Conservation (phyloP, 352 stramenopile species). For the Phytophthora colocasiae region DNA sequence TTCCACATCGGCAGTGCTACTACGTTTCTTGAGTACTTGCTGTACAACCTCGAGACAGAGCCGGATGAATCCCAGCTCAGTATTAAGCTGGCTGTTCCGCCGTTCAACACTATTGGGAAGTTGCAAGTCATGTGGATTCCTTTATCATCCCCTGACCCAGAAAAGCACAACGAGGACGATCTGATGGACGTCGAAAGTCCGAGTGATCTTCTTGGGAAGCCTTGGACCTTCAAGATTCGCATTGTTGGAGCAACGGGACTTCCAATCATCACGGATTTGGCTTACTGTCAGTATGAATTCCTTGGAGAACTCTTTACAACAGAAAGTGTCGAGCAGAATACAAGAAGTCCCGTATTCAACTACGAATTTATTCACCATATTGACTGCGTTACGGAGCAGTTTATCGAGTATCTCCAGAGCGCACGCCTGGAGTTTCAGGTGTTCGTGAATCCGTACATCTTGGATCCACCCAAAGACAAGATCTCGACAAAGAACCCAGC, state of each 20-base stretch:
- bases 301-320: constrained; percentile 93
- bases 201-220: constrained; percentile 85
- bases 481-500: constrained; percentile 80
- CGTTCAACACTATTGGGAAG: constrained; percentile 94
- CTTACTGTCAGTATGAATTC: constrained; percentile 95
- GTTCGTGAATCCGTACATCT: constrained; percentile 91
- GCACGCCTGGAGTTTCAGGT: constrained; percentile 88
- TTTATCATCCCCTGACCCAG: constrained; percentile 74
- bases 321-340: constrained; percentile 91
- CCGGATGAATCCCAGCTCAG: constrained; percentile 89
- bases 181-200: constrained; percentile 78
- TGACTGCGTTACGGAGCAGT: constrained; percentile 85
- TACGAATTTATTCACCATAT: constrained; percentile 92
- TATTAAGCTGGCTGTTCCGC: constrained; percentile 91
- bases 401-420: constrained; percentile 87
- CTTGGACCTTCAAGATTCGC: constrained; percentile 91
- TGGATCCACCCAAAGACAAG: constrained; percentile 84
- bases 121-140: constrained; percentile 92
- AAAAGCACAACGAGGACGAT: constrained; percentile 73
- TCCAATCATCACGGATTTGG: constrained; percentile 89
- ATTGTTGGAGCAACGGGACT: constrained; percentile 87
- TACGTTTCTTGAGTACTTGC: constrained; percentile 93
- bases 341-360: constrained; percentile 89
- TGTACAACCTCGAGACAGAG: constrained; percentile 94
- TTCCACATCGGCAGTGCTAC: constrained; percentile 93